Evolutionary conservation across 176 grass and related monocot genomes (phyloP).

Genomic region (Guadua angustifolia): DNA sequence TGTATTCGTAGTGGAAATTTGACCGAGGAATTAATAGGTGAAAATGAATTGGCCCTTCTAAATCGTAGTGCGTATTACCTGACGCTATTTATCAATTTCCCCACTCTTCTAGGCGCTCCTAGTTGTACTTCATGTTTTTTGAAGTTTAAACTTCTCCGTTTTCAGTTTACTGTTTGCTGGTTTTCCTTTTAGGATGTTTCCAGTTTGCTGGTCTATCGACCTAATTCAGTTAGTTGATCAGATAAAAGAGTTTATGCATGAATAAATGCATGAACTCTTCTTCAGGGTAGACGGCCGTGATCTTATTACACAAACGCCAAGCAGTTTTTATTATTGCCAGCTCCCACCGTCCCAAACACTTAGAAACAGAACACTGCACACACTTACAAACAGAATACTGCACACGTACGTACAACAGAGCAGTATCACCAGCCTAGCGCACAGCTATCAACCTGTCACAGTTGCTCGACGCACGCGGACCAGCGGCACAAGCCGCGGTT

Average conservation of each 20-base stretch:
- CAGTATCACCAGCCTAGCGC: no score
- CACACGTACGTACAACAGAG: background rate
- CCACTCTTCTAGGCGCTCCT: background rate
- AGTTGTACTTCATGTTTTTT: background rate
- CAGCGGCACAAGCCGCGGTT: background rate
- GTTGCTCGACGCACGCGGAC: background rate
- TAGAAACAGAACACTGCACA: background rate
- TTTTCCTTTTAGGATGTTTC: background rate
- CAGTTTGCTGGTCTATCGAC: background rate
- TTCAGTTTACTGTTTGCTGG: background rate
- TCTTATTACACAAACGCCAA: background rate
- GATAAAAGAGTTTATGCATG: no score
- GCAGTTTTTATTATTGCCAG: background rate
- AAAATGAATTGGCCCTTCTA: constrained; percentile 11
- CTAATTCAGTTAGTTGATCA: background rate
- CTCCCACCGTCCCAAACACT: background rate
- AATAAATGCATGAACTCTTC: background rate
- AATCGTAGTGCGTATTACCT: background rate
- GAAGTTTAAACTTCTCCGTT: background rate
- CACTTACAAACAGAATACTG: background rate
- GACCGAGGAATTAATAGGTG: constrained; percentile 24
- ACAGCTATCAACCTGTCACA: background rate
- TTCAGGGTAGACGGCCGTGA: background rate
- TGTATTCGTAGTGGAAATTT: constrained; percentile 9
- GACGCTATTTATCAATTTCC: background rate